phyloP scores from a whole-genome alignment of 805 yeast species.

The Pichia thaimueangensis region DNA sequence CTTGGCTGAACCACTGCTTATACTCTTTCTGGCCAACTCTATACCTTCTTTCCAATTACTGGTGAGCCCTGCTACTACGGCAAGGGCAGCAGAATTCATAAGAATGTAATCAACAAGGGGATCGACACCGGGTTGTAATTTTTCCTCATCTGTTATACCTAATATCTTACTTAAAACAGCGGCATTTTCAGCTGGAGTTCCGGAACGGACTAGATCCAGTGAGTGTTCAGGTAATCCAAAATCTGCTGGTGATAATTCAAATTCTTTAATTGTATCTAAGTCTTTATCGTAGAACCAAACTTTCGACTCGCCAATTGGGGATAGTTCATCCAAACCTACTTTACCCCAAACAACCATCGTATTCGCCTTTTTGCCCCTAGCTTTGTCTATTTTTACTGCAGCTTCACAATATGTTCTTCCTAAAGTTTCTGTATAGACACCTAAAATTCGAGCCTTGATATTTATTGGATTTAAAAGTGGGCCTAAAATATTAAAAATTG shows the following conservation, averaged over 20 bases:
- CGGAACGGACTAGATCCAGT: slow-evolving; percentile 63
- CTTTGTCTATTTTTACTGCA: slow-evolving; percentile 53
- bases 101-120: slow-evolving; percentile 87
- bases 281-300: slow-evolving; percentile 58
- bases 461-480: slow-evolving; percentile 92
- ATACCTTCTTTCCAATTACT: slow-evolving; percentile 75
- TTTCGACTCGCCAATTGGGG: slow-evolving; percentile 78
- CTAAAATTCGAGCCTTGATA: slow-evolving; percentile 70
- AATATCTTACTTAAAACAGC: slow-evolving; percentile 39
- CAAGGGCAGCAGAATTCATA: slow-evolving; percentile 82
- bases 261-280: slow-evolving; percentile 37
- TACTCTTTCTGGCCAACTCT: slow-evolving; percentile 59
- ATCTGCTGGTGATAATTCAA: slow-evolving; percentile 56
- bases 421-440: slow-evolving; percentile 74
- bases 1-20: slow-evolving; percentile 61
- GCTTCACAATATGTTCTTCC: slow-evolving; percentile 86
- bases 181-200: slow-evolving; percentile 87
- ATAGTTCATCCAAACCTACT: slow-evolving; percentile 86
- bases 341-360: slow-evolving; percentile 93
- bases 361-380: slow-evolving; percentile 35
- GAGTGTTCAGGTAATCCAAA: slow-evolving; percentile 76
- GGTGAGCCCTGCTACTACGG: slow-evolving; percentile 68
- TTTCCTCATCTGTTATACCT: slow-evolving; percentile 36
- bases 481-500: slow-evolving; percentile 90
- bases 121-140: slow-evolving; percentile 34